These are phyloP conservation scores for Testicularia cyperi DNA, from an alignment of 1,284 basidiomycete genomes.

Conservation along the genomic window DNA sequence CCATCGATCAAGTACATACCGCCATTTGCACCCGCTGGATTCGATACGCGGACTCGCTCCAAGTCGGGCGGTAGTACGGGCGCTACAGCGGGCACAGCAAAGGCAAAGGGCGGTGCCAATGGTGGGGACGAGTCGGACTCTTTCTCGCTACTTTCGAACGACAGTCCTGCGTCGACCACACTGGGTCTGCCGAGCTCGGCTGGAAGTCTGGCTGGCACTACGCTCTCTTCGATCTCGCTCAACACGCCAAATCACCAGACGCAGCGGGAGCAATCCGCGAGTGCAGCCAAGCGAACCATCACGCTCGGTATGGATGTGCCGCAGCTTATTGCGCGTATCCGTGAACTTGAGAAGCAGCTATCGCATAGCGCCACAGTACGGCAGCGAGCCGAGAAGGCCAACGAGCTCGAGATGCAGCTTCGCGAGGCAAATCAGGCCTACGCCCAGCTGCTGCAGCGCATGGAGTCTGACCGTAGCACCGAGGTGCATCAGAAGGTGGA, in stretches of 20 bases:
- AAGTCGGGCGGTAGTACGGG: no score
- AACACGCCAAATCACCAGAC: slow-evolving; percentile 1
- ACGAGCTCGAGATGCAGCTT: slow-evolving; percentile 32
- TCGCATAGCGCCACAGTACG: slow-evolving; percentile 16
- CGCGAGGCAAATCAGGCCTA: slow-evolving; percentile 22
- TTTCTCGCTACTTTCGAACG: slow-evolving; percentile 16
- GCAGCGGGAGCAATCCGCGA: no score
- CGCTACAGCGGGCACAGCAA: background rate
- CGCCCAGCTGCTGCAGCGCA: slow-evolving; percentile 10
- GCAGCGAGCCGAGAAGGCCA: slow-evolving; percentile 19
- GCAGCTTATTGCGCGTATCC: slow-evolving; percentile 27
- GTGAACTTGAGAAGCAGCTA: slow-evolving; percentile 40
- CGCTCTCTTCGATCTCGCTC: slow-evolving; percentile 5
- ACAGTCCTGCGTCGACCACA: slow-evolving; percentile 21
- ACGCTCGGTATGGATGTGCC: slow-evolving; percentile 45
- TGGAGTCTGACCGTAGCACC: slow-evolving; percentile 27
- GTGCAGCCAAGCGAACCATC: slow-evolving; percentile 37
- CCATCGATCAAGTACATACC: slow-evolving; percentile 33
- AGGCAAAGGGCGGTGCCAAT: background rate
- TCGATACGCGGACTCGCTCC: slow-evolving; percentile 6
- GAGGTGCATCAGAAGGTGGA: slow-evolving; percentile 31
- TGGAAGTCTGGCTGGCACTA: slow-evolving; percentile 8
- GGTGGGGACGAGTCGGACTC: slow-evolving; percentile 10
- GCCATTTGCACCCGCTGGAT: slow-evolving; percentile 9
- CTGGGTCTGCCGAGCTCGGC: slow-evolving; percentile 19